Conservation (phyloP, 2,329 filamentous ascomycete species). For the Scedosporium aurantiacum region DNA sequence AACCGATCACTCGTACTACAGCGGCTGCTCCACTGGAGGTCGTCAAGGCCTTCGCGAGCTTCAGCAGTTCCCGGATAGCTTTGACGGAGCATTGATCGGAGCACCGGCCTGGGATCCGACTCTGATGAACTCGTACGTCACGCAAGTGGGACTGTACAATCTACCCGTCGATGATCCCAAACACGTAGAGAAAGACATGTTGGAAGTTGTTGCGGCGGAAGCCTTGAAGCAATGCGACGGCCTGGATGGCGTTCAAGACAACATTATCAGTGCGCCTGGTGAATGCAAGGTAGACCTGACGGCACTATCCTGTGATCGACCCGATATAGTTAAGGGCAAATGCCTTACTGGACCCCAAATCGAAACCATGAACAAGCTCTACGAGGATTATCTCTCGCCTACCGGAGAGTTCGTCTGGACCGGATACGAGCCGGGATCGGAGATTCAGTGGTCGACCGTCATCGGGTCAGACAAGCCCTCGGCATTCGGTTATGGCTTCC, state of each 20-base stretch:
- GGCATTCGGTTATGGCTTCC: slow-evolving; percentile 14
- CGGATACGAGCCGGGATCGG: slow-evolving; percentile 34
- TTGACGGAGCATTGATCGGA: slow-evolving; percentile 45
- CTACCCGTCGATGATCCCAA: slow-evolving; percentile 14
- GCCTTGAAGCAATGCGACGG: slow-evolving; percentile 35
- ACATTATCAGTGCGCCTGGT: slow-evolving; percentile 32
- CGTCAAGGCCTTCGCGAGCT: slow-evolving; percentile 45
- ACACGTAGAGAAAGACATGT: slow-evolving; percentile 25
- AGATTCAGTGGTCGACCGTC: slow-evolving; percentile 11
- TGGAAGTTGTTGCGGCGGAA: slow-evolving; percentile 24
- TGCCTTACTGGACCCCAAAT: slow-evolving; percentile 32
- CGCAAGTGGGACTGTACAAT: slow-evolving; percentile 17
- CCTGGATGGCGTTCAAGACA: slow-evolving; percentile 35
- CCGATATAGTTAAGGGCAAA: slow-evolving; percentile 13
- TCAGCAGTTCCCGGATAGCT: slow-evolving; percentile 42
- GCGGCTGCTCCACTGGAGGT: slow-evolving; percentile 49
- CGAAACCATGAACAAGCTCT: slow-evolving; percentile 17
- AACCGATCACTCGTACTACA: slow-evolving; percentile 38
- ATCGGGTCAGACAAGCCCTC: background rate
- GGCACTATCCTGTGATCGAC: slow-evolving; percentile 25
- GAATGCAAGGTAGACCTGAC: slow-evolving; percentile 28
- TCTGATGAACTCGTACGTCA: slow-evolving; percentile 19
- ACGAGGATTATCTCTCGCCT: slow-evolving; percentile 17
- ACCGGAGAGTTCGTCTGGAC: slow-evolving; percentile 15
- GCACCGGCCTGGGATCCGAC: slow-evolving; percentile 15